phyloP scores from a whole-genome alignment of 495 filamentous ascomycete genomes.

The Tuber magnatum region DNA sequence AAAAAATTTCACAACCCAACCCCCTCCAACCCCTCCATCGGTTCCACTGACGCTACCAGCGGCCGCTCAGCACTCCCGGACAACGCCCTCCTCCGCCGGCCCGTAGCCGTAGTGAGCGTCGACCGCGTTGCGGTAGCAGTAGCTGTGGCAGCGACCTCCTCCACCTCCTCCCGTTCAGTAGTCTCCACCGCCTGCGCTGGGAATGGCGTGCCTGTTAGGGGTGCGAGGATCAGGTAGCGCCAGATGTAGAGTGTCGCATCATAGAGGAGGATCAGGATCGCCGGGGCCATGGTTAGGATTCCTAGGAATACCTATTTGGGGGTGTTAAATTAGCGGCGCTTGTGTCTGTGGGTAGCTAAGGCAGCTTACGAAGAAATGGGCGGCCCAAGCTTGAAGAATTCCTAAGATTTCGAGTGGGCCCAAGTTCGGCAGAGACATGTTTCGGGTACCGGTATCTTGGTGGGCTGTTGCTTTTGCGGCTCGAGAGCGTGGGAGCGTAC shows the following conservation, averaged over 20 bases:
- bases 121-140: background rate
- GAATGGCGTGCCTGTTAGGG: background rate
- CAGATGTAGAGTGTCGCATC: slow-evolving; percentile 59
- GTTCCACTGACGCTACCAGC: background rate
- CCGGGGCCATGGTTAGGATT: slow-evolving; percentile 59
- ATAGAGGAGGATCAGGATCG: slow-evolving; percentile 59
- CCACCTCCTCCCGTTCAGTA: background rate
- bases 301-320: slow-evolving; percentile 54
- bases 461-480: background rate
- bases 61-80: background rate
- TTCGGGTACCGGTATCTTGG: background rate
- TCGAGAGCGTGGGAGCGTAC: background rate
- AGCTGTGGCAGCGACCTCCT: background rate
- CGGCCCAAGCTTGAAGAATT: slow-evolving; percentile 51
- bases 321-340: background rate
- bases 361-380: slow-evolving; percentile 55
- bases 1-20: background rate
- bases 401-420: background rate
- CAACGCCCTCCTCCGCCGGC: background rate
- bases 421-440: background rate
- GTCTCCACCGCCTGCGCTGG: slow-evolving; percentile 4
- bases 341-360: background rate
- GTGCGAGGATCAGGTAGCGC: slow-evolving; percentile 29
- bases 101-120: background rate
- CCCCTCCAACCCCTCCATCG: background rate